These are phyloP conservation scores for Calonectria hawksworthii DNA, from an alignment of 2,329 filamentous ascomycete species.

Conservation along the genomic window DNA sequence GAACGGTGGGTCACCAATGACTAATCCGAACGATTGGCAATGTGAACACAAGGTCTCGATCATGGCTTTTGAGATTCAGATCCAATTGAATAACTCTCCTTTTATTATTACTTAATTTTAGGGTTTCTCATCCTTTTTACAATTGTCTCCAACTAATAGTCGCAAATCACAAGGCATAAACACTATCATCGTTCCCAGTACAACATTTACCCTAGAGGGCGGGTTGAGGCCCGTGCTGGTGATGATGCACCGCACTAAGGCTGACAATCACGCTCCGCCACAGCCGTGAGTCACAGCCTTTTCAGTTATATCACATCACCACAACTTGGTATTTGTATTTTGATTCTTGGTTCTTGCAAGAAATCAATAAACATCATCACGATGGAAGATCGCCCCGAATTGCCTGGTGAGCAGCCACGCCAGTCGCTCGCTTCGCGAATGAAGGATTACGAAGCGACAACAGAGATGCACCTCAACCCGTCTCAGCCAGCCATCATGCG, in stretches of 20 bases:
- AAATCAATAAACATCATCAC: not conserved
- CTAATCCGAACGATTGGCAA: no score
- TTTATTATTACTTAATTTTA: no score
- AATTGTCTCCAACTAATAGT: no score
- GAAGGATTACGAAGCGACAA: constrained; percentile 31
- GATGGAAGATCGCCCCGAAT: constrained; percentile 1
- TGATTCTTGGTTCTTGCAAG: not conserved
- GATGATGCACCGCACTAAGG: not conserved
- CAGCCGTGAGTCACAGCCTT: not conserved
- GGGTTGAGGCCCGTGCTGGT: not conserved
- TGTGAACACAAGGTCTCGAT: no score
- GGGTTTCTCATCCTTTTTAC: no score
- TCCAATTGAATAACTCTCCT: no score
- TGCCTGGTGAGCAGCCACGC: not conserved
- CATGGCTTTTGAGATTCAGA: no score
- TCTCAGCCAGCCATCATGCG: constrained; percentile 31
- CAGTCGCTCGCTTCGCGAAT: constrained; percentile 28
- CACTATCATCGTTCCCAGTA: not conserved
- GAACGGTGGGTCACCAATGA: no score
- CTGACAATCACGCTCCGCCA: not conserved
- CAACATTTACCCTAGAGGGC: not conserved
- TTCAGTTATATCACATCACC: no score
- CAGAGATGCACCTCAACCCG: constrained; percentile 24
- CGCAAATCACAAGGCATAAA: not conserved
- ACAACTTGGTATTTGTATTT: no score